Evolutionary conservation across 306 rosid genomes (phyloP).

Genomic region (Potentilla sterilis): DNA sequence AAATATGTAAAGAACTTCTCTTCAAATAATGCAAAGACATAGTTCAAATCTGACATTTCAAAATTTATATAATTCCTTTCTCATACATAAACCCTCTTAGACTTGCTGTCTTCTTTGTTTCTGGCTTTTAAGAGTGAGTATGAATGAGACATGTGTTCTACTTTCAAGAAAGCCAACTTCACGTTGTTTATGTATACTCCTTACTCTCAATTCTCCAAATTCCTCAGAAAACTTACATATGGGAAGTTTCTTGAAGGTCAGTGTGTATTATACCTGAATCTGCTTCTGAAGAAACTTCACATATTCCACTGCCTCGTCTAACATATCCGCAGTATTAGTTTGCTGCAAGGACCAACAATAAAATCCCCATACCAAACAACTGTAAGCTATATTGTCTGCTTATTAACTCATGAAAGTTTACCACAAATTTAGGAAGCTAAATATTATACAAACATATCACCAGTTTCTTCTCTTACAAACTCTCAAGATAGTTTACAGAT

Average conservation of each 20-base stretch:
- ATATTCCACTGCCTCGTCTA: conserved; percentile 88
- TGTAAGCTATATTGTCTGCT: not conserved
- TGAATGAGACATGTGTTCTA: not conserved
- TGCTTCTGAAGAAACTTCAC: conserved; percentile 83
- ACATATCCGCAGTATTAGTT: conserved; percentile 92
- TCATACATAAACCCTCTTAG: no score
- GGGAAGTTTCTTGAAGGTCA: not conserved
- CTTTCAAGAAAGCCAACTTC: not conserved
- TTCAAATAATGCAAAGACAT: not conserved
- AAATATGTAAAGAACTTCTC: not conserved
- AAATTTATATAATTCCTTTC: not conserved
- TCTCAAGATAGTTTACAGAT: not conserved
- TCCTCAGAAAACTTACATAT: not conserved
- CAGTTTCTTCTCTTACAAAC: not conserved
- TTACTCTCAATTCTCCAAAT: not conserved
- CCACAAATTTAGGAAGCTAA: not conserved
- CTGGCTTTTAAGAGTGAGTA: no score
- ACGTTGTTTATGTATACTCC: not conserved
- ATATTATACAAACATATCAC: not conserved
- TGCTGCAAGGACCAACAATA: conserved; percentile 56
- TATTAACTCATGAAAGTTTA: not conserved
- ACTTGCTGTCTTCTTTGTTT: no score
- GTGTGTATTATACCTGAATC: conserved; percentile 60
- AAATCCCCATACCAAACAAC: not conserved
- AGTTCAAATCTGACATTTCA: not conserved